Percentiles rank a stretch among this genome's conserved stretches.
These are phyloP conservation scores for Chrysosporium queenslandicum DNA, from an alignment of 2,329 filamentous ascomycete species.

Conservation along the genomic window DNA sequence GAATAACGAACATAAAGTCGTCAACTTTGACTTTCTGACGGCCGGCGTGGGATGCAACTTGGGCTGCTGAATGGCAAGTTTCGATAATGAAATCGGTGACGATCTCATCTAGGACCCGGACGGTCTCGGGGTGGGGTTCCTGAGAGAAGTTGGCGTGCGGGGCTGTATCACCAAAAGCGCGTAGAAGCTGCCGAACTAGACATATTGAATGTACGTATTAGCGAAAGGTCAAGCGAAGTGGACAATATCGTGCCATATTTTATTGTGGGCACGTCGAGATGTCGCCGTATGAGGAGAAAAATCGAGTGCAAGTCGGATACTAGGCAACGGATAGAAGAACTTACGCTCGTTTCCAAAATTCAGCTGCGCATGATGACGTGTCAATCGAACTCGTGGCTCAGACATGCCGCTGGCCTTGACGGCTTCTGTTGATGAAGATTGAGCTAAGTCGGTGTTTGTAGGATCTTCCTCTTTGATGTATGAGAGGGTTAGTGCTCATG, in stretches of 20 bases:
- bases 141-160: conserved; percentile 56
- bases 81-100: conserved; percentile 95
- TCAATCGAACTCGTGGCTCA: conserved; percentile 66
- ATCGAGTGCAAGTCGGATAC: not conserved
- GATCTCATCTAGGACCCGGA: conserved; percentile 85
- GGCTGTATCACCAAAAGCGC: conserved; percentile 38
- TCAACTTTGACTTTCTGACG: conserved; percentile 97
- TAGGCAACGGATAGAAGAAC: conserved; percentile 22
- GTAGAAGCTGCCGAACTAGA: conserved; percentile 35
- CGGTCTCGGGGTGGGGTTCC: conserved; percentile 69
- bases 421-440: no score
- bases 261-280: no score
- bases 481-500: not conserved
- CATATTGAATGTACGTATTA: not conserved
- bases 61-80: conserved; percentile 79
- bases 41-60: conserved; percentile 72
- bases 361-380: conserved; percentile 72
- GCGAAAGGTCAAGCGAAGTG: not conserved
- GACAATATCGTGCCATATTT: no score
- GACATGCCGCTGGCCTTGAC: conserved; percentile 39
- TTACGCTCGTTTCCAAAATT: conserved; percentile 65
- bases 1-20: conserved; percentile 90
- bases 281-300: not conserved
- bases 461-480: not conserved
- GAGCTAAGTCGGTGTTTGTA: not conserved